Evolutionary conservation across 306 rosid species (phyloP).

Genomic region (Cucumis hystrix): DNA sequence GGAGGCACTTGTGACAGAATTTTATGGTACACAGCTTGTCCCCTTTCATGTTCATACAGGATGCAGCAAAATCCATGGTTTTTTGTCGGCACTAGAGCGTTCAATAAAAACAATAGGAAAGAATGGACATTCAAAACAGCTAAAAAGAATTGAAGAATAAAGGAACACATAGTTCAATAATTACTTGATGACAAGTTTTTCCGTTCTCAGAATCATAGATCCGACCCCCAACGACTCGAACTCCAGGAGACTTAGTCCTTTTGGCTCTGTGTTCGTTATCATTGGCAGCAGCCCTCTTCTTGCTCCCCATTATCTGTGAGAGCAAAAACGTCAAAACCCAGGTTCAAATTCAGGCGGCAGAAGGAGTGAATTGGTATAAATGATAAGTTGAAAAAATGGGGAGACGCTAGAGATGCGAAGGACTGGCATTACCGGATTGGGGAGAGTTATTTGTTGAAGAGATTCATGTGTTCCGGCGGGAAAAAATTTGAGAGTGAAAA

Average conservation of each 20-base stretch:
- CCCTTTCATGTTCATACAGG: slow-evolving; percentile 30
- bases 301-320: slow-evolving; percentile 5
- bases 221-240: slow-evolving; percentile 31
- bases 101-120: slow-evolving; percentile 1
- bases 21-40: slow-evolving; percentile 34
- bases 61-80: slow-evolving; percentile 39
- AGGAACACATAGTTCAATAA: background rate
- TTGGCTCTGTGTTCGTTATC: slow-evolving; percentile 8
- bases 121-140: background rate
- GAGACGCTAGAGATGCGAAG: background rate
- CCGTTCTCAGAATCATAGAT: slow-evolving; percentile 45
- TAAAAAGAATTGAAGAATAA: background rate
- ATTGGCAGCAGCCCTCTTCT: slow-evolving; percentile 11
- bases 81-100: slow-evolving; percentile 58
- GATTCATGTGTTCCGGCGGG: background rate
- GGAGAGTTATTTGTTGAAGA: background rate
- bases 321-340: background rate
- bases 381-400: background rate
- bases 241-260: slow-evolving; percentile 22
- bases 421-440: background rate
- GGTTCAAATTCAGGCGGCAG: background rate
- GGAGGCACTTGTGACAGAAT: slow-evolving; percentile 54
- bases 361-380: background rate
- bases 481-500: background rate
- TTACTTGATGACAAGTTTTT: slow-evolving; percentile 56